Conservation (phyloP, 805 yeast species). For the Scheffersomyces spartinae region DNA sequence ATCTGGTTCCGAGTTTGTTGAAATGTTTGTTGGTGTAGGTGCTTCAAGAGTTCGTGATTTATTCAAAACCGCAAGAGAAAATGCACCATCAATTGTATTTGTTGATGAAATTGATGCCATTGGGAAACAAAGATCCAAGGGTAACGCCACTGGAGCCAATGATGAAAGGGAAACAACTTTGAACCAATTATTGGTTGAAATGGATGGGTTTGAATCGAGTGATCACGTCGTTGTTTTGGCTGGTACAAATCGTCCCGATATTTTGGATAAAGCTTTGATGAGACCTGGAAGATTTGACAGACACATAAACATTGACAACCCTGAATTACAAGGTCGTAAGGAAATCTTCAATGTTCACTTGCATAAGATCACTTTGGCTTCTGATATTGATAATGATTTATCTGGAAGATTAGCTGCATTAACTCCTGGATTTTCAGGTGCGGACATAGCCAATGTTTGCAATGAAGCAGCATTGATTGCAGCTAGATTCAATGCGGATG, state of each 20-base stretch:
- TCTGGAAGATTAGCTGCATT: conserved; percentile 87
- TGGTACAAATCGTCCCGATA: conserved; percentile 94
- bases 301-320: conserved; percentile 82
- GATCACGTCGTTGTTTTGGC: conserved; percentile 96
- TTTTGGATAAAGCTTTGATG: conserved; percentile 81
- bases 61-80: conserved; percentile 82
- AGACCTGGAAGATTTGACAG: conserved; percentile 98
- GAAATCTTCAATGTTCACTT: conserved; percentile 86
- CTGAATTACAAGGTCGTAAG: conserved; percentile 91
- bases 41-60: conserved; percentile 96
- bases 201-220: conserved; percentile 90
- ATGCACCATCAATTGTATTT: conserved; percentile 93
- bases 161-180: conserved; percentile 96
- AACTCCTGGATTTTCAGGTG: conserved; percentile 98
- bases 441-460: conserved; percentile 94
- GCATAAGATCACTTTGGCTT: conserved; percentile 50
- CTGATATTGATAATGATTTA: conserved; percentile 35
- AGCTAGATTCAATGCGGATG: conserved; percentile 67
- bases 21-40: conserved; percentile 99
- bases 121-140: conserved; percentile 83
- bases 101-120: conserved; percentile 99
- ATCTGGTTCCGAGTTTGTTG: conserved; percentile 95
- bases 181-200: conserved; percentile 91
- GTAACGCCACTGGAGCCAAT: conserved; percentile 68
- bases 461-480: conserved; percentile 97